Evolutionary conservation across 495 filamentous ascomycete species (phyloP).

Genomic region (Clohesyomyces aquaticus): DNA sequence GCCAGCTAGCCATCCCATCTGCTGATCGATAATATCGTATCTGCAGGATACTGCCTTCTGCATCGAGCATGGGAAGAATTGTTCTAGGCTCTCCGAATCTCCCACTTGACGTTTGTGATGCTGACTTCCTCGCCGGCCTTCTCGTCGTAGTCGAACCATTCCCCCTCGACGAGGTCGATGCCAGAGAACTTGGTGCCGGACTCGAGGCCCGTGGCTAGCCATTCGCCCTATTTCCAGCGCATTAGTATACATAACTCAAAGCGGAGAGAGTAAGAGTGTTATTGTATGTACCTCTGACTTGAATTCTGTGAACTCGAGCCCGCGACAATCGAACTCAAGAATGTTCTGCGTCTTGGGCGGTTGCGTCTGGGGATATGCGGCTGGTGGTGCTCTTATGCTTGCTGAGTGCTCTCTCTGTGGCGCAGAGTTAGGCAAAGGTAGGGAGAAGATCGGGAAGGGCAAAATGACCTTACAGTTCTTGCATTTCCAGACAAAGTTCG

Average conservation of each 20-base stretch:
- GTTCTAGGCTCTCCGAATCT: constrained; percentile 66
- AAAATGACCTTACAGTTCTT: constrained; percentile 65
- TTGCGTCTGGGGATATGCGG: constrained; percentile 66
- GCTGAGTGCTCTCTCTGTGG: constrained; percentile 66
- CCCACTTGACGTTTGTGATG: constrained; percentile 91
- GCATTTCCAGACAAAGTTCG: constrained; percentile 98
- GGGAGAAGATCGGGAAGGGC: constrained; percentile 1
- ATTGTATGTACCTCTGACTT: constrained; percentile 69
- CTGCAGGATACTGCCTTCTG: not conserved
- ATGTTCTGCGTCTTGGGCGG: constrained; percentile 76
- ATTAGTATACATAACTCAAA: too few species aligned
- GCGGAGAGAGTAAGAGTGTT: not conserved
- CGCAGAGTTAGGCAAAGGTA: not conserved
- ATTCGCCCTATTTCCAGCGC: too few species aligned
- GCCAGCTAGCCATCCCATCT: not conserved
- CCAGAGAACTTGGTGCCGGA: constrained; percentile 74
- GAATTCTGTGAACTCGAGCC: constrained; percentile 89
- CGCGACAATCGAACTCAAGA: constrained; percentile 89
- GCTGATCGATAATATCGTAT: not conserved
- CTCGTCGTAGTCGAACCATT: constrained; percentile 90
- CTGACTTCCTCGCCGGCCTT: constrained; percentile 74
- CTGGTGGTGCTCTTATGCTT: constrained; percentile 71
- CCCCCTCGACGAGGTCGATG: constrained; percentile 82
- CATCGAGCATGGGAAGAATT: not conserved
- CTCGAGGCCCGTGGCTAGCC: constrained; percentile 80